Base-by-base conservation (phyloP, 2,329 filamentous ascomycete genomes). In the Phaeosphaeriaceae sp. region DNA sequence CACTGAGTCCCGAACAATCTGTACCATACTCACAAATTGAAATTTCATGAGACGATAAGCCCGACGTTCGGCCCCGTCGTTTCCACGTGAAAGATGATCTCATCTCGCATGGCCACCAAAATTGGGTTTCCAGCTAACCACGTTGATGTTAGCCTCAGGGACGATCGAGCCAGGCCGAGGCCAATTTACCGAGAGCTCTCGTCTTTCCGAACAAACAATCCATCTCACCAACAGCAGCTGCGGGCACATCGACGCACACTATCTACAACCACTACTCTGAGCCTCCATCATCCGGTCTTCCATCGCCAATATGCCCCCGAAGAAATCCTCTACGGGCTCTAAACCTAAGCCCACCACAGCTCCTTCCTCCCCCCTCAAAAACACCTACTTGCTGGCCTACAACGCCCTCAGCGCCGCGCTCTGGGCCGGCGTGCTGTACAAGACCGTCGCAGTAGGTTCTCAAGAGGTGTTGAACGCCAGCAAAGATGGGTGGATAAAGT, bases 311-410 rank as follows among this genome's bases (percentile, higher is more conserved):
- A 58, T 61, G 58, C 17, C 58, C 2, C 2, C 58, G 19, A 57
- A 61, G 51, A 20, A 57, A 2, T 50, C 48, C 11, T 36, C 42
- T 19, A 21, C 19, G 6, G 42, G 17, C 48, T 25, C 19, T 17
- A 27, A 27, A 27, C 51, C 40, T 33, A 48, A 44, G 53, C 20
- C 31, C 51, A 7, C 19, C 4, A 27, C 25, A 27, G 25, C 25
- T 27, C 55, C 7, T 27, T 60, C 46, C 19, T 63, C 57, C 25
- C 66, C 58, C 7, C 42, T 71, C 45, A 76, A 76, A 40, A 72
- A 65, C 15, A 52, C 67, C 6, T 97, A 97, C 81, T 87, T 98
- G 53, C 84, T 93, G 72, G 81, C 88, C 68, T 99, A 98, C 86
- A 98, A 98, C 80, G 84, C 88, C 69, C 73, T 89, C 64, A 96